Evolutionary conservation across 176 grass and related monocot species (phyloP).

Genomic region (Stipa capillata): DNA sequence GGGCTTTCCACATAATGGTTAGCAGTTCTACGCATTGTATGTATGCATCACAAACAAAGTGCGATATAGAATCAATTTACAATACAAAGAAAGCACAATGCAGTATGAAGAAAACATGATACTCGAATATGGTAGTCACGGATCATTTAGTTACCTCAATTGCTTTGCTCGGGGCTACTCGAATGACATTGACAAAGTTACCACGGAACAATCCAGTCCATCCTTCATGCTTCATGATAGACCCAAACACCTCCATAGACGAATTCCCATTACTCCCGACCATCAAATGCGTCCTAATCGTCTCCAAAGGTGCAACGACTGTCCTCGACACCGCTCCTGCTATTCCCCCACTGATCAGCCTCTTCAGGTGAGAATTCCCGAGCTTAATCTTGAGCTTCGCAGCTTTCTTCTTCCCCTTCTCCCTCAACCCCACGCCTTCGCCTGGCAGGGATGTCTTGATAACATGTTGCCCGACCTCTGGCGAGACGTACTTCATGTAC

Average conservation of each 20-base stretch:
- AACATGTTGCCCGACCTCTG: slow-evolving; percentile 10
- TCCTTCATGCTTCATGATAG: slow-evolving; percentile 74
- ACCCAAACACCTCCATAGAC: slow-evolving; percentile 39
- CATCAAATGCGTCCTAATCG: slow-evolving; percentile 87
- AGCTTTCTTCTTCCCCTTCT: slow-evolving; percentile 34
- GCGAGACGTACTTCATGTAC: slow-evolving; percentile 30
- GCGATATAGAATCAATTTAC: neutral
- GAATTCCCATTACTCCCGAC: slow-evolving; percentile 88
- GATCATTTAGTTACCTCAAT: slow-evolving; percentile 58
- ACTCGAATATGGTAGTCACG: neutral
- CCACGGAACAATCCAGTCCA: slow-evolving; percentile 84
- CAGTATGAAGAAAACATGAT: neutral
- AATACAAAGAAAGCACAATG: neutral
- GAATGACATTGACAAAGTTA: slow-evolving; percentile 88
- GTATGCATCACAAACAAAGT: neutral
- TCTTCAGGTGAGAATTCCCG: slow-evolving; percentile 59
- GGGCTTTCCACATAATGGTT: neutral
- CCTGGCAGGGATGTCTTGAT: neutral
- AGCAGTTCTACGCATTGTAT: neutral
- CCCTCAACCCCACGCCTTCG: slow-evolving; percentile 9
- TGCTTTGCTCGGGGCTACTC: slow-evolving; percentile 87
- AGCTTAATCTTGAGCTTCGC: slow-evolving; percentile 51
- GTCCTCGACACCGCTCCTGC: slow-evolving; percentile 69
- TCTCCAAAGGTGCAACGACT: slow-evolving; percentile 71
- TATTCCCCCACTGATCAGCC: slow-evolving; percentile 66